These are phyloP conservation scores for Teratosphaeria gauchensis DNA, from an alignment of 2,329 filamentous ascomycete genomes.

Conservation along the genomic window DNA sequence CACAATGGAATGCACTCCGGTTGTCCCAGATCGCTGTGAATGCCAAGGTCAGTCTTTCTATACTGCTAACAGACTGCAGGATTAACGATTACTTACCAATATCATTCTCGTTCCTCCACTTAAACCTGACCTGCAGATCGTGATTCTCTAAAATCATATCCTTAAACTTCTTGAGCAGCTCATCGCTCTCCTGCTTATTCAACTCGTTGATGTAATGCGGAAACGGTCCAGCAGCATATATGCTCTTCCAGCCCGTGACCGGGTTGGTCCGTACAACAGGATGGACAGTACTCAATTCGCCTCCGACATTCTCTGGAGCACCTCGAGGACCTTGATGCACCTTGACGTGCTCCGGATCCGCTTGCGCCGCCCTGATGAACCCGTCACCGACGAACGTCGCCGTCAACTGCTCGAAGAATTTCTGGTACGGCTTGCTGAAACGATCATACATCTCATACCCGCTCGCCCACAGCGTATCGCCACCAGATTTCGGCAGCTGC, in stretches of 20 bases:
- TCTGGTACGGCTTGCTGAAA: slow-evolving; percentile 47
- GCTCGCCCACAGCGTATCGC: slow-evolving; percentile 30
- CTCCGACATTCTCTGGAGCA: slow-evolving; percentile 44
- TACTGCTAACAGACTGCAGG: too few relatives aligned
- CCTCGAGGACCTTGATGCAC: slow-evolving; percentile 7
- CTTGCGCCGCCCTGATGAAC: slow-evolving; percentile 30
- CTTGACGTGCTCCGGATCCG: slow-evolving; percentile 35
- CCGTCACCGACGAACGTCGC: slow-evolving; percentile 27
- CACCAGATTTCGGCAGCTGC: slow-evolving; percentile 33
- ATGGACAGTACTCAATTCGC: slow-evolving; percentile 38
- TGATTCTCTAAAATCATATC: slow-evolving; percentile 48
- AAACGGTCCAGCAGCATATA: slow-evolving; percentile 37
- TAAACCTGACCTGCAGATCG: slow-evolving; percentile 59
- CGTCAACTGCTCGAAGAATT: slow-evolving; percentile 48
- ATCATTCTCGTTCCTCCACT: slow-evolving; percentile 48
- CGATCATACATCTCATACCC: slow-evolving; percentile 51
- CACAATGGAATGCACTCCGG: slow-evolving; percentile 48
- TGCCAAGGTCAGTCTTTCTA: too few relatives aligned
- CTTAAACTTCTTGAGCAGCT: slow-evolving; percentile 36
- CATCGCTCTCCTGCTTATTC: slow-evolving; percentile 32
- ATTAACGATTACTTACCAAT: slow-evolving; percentile 12
- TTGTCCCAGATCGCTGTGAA: slow-evolving; percentile 55
- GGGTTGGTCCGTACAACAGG: slow-evolving; percentile 53
- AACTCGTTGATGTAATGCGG: slow-evolving; percentile 30
- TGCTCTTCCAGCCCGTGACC: slow-evolving; percentile 53